Percentiles rank a stretch among this genome's conserved stretches.
These are phyloP conservation scores for Aspergillus chevalieri DNA, from an alignment of 2,329 filamentous ascomycete species.

Conservation along the genomic window DNA sequence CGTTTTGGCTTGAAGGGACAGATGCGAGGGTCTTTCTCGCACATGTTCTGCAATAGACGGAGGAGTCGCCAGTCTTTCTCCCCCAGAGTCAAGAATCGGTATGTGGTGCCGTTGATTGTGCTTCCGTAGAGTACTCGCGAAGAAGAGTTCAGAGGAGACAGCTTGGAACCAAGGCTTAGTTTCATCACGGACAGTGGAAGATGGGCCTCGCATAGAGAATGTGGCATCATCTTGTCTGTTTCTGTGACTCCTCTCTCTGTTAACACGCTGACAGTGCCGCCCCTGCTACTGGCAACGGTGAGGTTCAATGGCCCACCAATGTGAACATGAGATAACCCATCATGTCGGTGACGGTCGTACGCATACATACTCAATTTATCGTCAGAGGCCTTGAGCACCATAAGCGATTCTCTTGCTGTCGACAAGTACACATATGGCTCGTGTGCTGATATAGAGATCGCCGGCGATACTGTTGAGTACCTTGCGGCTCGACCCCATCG, in stretches of 20 bases:
- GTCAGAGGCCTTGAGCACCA: slow-evolving; percentile 40
- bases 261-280: slow-evolving; percentile 45
- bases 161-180: slow-evolving; percentile 17
- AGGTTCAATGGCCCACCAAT: slow-evolving; percentile 39
- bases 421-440: slow-evolving; percentile 48
- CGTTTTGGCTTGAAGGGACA: slow-evolving; percentile 45
- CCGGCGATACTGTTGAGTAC: slow-evolving; percentile 43
- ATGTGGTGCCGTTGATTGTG: slow-evolving; percentile 63
- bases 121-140: slow-evolving; percentile 56
- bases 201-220: slow-evolving; percentile 24
- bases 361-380: slow-evolving; percentile 28
- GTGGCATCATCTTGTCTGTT: slow-evolving; percentile 27
- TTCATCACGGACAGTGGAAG: slow-evolving; percentile 31
- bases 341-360: slow-evolving; percentile 26
- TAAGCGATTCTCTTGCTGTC: slow-evolving; percentile 49
- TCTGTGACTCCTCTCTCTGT: slow-evolving; percentile 17
- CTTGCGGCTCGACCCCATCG: slow-evolving; percentile 38
- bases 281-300: slow-evolving; percentile 46
- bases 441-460: slow-evolving; percentile 45
- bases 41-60: slow-evolving; percentile 66
- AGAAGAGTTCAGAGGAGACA: slow-evolving; percentile 9
- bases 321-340: slow-evolving; percentile 32
- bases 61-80: slow-evolving; percentile 62
- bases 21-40: slow-evolving; percentile 42
- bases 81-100: slow-evolving; percentile 62